Evolutionary conservation across 23 red algal genomes (phyloP), one percentile per base, ranked within the genome.

Genomic region (Rhodosorus marinus): DNA sequence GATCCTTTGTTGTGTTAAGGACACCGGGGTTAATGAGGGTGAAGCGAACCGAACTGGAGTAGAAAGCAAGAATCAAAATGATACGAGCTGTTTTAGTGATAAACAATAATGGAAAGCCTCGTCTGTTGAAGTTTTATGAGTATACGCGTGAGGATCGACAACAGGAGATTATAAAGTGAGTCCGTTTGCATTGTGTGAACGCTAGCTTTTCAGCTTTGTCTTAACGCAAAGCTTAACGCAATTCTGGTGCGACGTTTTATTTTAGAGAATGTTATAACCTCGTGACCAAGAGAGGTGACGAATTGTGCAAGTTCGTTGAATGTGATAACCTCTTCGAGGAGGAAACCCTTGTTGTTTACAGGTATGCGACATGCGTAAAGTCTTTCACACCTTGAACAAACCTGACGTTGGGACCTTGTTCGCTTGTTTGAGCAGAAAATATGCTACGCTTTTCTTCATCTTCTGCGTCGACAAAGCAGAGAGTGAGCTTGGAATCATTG

Each of bases 361-460:
- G 28, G 7, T 8, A 17, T 11, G 28, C 14, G 26, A 46, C 6
- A 2, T 0, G 7, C 33, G 8, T 1, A 1, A 1, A 20, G 2
- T 1, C 2, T 45, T 52, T n/a, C 67, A 27, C 7, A 42, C 54
- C n/a, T 41, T 71, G 20, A 55, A 67, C 5, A 68, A 62, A 11
- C 34, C 55, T 26, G 83, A 67, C 35, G 41, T 93, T n/a, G 69
- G 64, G 8, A 56, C 82, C 1, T 76, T 93, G 26, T 93, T 76
- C 33, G 70, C n/a, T n/a, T n/a, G n/a, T n/a, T n/a, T n/a, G n/a
- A n/a, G n/a, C n/a, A n/a, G 86, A 29, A 61, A 83, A 47, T 93
- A 93, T 46, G 86, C 86, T 26, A 93, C 86, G 29, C 70, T 93
- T 22, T 93, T 64, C 57, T 93, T 93, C 56, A 60, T 93, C 52